phyloP scores from a whole-genome alignment of 2,329 filamentous ascomycete genomes.

The Biscogniauxia marginata region DNA sequence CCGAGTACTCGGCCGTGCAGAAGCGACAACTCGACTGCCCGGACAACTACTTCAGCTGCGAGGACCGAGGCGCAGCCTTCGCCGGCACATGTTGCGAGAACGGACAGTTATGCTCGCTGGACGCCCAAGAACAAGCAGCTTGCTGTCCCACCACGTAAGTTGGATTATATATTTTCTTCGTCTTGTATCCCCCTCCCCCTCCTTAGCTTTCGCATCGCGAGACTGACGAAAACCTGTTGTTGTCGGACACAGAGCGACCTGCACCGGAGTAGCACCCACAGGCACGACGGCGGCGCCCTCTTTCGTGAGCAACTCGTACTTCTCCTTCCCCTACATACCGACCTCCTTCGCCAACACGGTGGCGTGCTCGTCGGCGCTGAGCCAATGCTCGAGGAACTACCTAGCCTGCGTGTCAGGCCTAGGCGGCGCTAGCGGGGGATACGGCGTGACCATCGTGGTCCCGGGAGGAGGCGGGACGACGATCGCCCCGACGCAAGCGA shows the following conservation, averaged over 20 bases:
- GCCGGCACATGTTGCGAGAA: conserved; percentile 50
- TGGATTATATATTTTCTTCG: not conserved
- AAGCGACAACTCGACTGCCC: conserved; percentile 40
- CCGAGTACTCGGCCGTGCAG: conserved; percentile 25
- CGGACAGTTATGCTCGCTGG: conserved; percentile 50
- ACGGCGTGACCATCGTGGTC: conserved; percentile 56
- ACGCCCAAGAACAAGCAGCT: conserved; percentile 48
- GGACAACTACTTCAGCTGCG: conserved; percentile 50
- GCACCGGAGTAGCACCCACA: conserved; percentile 53
- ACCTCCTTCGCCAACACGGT: conserved; percentile 51
- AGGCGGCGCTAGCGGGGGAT: conserved; percentile 38
- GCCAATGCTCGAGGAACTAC: conserved; percentile 54
- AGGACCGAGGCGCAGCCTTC: conserved; percentile 46
- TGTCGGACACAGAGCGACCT: conserved; percentile 43
- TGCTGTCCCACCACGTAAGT: conserved; percentile 54
- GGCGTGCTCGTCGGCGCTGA: conserved; percentile 51
- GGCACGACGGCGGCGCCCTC: conserved; percentile 40
- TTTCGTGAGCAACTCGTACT: conserved; percentile 57
- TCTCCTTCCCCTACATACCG: conserved; percentile 58
- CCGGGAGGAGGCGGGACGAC: conserved; percentile 54
- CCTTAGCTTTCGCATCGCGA: not conserved
- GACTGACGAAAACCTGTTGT: not conserved
- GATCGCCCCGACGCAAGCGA: conserved; percentile 40
- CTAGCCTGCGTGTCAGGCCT: conserved; percentile 52
- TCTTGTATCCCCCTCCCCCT: not conserved